Base-by-base conservation (phyloP, 2,329 filamentous ascomycete species). In the Beauveria pseudobassiana region DNA sequence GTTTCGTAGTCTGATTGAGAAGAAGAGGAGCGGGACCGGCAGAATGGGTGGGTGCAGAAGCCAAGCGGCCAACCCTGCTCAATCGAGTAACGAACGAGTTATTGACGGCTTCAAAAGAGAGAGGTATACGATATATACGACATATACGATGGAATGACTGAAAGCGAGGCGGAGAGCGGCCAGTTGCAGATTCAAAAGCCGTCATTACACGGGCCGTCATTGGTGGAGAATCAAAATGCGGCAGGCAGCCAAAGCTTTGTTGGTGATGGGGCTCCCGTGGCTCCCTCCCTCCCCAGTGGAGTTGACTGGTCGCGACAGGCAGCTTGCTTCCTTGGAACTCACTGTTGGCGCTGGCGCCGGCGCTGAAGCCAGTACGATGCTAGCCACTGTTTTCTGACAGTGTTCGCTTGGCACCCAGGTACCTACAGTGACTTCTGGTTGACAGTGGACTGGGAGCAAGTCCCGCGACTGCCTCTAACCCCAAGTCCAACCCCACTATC, bases 221-320 rank as follows among this genome's bases (percentile, higher is more conserved):
- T 60, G 57, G 57, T 49, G 57, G 57, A 60, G 26, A 60, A 60
- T 60, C 49, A 43, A 34, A n/a, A 12, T 60, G 57, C 57, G 48
- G 16, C 43, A 40, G n/a, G 38, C 53, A 56, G 53, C 53, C 53
- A 26, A 14, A 38, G 24, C 34, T 6, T 51, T 59, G 8, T 16
- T 34, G 7, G 42, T 34, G 54, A 22, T 38, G 48, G n/a, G 28
- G 30, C 30, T 34, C 30, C 30, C 20, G 30, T 40, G 26, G 26
- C 48, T 50, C 5, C 50, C 8, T n/a, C 43, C 18, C n/a, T n/a
- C n/a, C 42, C 24, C 5, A 14, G 46, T 28, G 56, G 34, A 22
- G 22, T 12, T 22, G 20, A 24, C 12, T 22, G 28, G 28, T 55
- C 16, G 14, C 18, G 30, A 40, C 22, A 54, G 51, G 51, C 26